A percentile compares a stretch with the other conserved stretches of the same genome.
These are phyloP conservation scores for Paracoccidioides lutzii DNA, from an alignment of 2,329 filamentous ascomycete species.

Conservation along the genomic window DNA sequence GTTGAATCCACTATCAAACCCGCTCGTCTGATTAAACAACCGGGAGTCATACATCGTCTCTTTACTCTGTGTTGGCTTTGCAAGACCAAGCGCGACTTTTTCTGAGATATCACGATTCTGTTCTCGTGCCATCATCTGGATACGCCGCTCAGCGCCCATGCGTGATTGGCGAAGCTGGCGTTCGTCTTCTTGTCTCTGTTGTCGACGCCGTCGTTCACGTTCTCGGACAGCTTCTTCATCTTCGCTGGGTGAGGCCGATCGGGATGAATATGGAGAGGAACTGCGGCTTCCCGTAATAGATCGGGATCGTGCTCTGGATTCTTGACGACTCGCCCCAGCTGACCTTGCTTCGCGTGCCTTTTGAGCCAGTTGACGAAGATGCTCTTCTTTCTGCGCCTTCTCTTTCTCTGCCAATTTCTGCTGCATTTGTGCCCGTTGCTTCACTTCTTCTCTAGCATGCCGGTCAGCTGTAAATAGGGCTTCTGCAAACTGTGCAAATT, in stretches of 20 bases:
- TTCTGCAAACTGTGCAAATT: conserved; percentile 92
- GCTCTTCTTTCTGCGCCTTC: conserved; percentile 85
- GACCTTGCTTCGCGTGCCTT: conserved; percentile 75
- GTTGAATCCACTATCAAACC: conserved; percentile 86
- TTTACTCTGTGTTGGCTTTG: conserved; percentile 81
- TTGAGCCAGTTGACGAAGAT: conserved; percentile 73
- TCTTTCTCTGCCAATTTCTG: conserved; percentile 94
- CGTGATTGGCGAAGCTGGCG: conserved; percentile 82
- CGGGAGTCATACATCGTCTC: conserved; percentile 97
- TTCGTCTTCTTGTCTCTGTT: conserved; percentile 70
- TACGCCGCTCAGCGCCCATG: conserved; percentile 84
- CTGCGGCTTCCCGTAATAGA: conserved; percentile 38
- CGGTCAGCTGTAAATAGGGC: conserved; percentile 87
- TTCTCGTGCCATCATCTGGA: conserved; percentile 87
- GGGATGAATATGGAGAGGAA: conserved; percentile 31
- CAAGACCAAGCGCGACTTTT: conserved; percentile 85
- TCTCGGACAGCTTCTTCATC: conserved; percentile 62
- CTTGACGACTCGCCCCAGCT: conserved; percentile 39
- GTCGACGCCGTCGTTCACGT: conserved; percentile 62
- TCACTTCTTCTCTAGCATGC: conserved; percentile 89
- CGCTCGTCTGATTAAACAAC: conserved; percentile 85
- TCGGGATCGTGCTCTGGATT: conserved; percentile 32
- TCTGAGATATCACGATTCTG: conserved; percentile 96
- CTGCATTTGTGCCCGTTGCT: conserved; percentile 86
- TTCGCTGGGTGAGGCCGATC: conserved; percentile 37